Conservation (phyloP, 306 rosid species). For the Clitoria ternatea region DNA sequence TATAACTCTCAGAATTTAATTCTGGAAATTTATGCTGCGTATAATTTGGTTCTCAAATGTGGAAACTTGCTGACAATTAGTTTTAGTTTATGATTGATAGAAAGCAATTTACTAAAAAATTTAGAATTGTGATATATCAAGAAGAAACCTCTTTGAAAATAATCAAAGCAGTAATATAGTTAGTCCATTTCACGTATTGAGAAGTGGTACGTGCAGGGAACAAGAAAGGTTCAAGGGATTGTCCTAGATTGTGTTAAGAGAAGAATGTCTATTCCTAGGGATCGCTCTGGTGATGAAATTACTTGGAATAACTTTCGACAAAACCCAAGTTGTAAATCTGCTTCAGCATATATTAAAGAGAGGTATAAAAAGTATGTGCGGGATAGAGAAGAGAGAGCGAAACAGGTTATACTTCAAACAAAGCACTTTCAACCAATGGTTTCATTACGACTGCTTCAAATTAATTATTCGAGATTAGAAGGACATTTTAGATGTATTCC, state of each 20-base stretch:
- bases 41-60: too few species aligned
- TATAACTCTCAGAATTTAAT: too few species aligned
- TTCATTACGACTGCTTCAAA: constrained; percentile 49
- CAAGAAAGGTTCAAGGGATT: constrained; percentile 39
- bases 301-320: constrained; percentile 33
- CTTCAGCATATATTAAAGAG: constrained; percentile 28
- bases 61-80: too few species aligned
- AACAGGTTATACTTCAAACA: constrained; percentile 16
- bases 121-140: not conserved
- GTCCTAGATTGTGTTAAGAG: constrained; percentile 34
- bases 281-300: constrained; percentile 32
- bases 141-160: not conserved
- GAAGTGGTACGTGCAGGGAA: constrained; percentile 30
- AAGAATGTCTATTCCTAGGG: not conserved
- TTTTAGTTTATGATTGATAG: too few species aligned
- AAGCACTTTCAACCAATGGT: constrained; percentile 36
- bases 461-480: constrained; percentile 38
- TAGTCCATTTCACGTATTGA: not conserved
- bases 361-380: constrained; percentile 24
- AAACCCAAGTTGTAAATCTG: constrained; percentile 24
- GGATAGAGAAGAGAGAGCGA: constrained; percentile 29
- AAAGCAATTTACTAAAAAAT: too few species aligned
- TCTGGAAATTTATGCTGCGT: too few species aligned
- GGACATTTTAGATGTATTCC: constrained; percentile 41
- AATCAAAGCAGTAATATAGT: not conserved